Evolutionary conservation across 1,139 yeast species (phyloP), one percentile per base, ranked within the genome.

Genomic region (Blastobotrys proliferans): DNA sequence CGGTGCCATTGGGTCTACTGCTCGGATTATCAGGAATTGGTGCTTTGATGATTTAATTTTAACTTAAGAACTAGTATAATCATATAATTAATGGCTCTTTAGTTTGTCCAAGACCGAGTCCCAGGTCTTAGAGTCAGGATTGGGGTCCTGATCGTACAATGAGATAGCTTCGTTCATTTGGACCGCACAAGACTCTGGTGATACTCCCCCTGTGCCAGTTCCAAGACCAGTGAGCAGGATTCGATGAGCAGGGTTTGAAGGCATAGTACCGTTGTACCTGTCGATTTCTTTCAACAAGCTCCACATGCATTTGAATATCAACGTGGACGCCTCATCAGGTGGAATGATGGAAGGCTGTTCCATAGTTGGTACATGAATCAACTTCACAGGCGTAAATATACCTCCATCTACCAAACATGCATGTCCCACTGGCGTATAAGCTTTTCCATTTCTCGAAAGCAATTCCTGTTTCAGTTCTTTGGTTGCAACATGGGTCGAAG

Each of bases 311-410:
- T 74, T 73, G 53, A 73, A 75, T 0, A 73, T 67, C 35, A 64
- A 30, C 44, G 52, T 40, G 54, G 56, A 26, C 19, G 6, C 17
- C n/a, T n/a, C n/a, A 35, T 45, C 21, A 44, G 3, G 34, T 4
- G 50, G 48, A 16, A 52, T 51, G 11, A 25, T 25, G 9, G 35
- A 35, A 9, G 79, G 79, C 1, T 68, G 62, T n/a, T 70, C 61
- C 71, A 75, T 70, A 0, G 80, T 74, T 0, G 79, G 79, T 2
- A 69, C 51, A 45, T 73, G 76, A 4, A 74, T 49, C 4, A 75
- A 56, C 21, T 67, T 64, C 22, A 54, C 54, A n/a, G n/a, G n/a
- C n/a, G n/a, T n/a, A n/a, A n/a, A n/a, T n/a, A n/a, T n/a, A n/a
- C n/a, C n/a, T n/a, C n/a, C n/a, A n/a, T n/a, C n/a, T n/a, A n/a